Percentiles rank a stretch among this genome's conserved stretches.
These are phyloP conservation scores for Aspergillus novofumigatus DNA, from an alignment of 2,329 filamentous ascomycete species.

Conservation along the genomic window DNA sequence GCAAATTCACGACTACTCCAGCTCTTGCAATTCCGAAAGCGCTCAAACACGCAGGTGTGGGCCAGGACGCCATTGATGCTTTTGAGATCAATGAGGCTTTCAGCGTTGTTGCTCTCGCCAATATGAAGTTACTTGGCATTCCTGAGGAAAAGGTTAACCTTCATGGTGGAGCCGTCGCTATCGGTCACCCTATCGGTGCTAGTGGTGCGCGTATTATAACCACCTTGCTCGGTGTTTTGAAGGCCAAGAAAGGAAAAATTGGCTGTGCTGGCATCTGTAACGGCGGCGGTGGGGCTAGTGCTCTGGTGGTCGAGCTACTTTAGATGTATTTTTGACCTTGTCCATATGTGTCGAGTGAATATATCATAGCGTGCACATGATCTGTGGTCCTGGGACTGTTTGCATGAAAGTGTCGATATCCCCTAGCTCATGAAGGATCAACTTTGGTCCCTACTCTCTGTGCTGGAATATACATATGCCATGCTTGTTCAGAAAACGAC, in stretches of 20 bases:
- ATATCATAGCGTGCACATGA: not conserved
- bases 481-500: too few relatives aligned
- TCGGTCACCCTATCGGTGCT: slow-evolving; percentile 90
- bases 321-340: slow-evolving; percentile 23
- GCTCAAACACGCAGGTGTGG: slow-evolving; percentile 85
- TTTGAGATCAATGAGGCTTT: slow-evolving; percentile 99
- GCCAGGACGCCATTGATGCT: slow-evolving; percentile 73
- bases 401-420: not conserved
- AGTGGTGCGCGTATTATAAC: slow-evolving; percentile 91
- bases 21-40: slow-evolving; percentile 95
- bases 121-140: slow-evolving; percentile 84
- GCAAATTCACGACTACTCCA: slow-evolving; percentile 93
- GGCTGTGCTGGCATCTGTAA: slow-evolving; percentile 96
- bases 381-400: not conserved
- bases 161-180: slow-evolving; percentile 89
- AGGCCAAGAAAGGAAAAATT: slow-evolving; percentile 88
- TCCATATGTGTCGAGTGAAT: slow-evolving; percentile 18
- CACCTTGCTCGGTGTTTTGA: slow-evolving; percentile 82
- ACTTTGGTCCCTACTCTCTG: too few relatives aligned
- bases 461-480: too few relatives aligned
- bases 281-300: slow-evolving; percentile 91
- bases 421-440: too few relatives aligned
- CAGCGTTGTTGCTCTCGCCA: slow-evolving; percentile 91
- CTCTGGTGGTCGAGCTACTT: slow-evolving; percentile 75
- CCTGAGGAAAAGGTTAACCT: slow-evolving; percentile 86